These are phyloP conservation scores for Leptosphaerulina australis DNA, from an alignment of 2,329 filamentous ascomycete genomes.

Conservation along the genomic window DNA sequence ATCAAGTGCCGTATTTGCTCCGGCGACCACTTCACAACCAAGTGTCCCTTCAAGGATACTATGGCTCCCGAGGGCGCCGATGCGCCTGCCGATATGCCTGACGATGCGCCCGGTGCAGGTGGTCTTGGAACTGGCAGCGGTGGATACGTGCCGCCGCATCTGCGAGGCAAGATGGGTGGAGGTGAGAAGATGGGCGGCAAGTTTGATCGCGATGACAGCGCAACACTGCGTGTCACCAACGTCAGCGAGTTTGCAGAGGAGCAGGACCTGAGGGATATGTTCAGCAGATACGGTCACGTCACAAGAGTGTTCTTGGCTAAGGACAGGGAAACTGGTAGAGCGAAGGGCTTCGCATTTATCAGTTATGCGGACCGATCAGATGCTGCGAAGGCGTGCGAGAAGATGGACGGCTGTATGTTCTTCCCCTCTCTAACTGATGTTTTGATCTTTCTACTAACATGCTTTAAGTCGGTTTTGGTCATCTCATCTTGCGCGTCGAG, in stretches of 20 bases:
- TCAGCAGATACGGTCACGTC: conserved; percentile 95
- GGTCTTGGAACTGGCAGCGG: conserved; percentile 70
- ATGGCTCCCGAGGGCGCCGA: conserved; percentile 79
- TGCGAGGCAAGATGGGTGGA: conserved; percentile 76
- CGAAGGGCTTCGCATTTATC: conserved; percentile 99
- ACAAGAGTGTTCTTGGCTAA: conserved; percentile 98
- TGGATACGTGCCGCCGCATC: conserved; percentile 91
- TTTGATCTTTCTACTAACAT: conserved; percentile 23
- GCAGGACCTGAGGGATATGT: conserved; percentile 93
- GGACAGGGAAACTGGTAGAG: conserved; percentile 92
- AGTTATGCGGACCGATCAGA: conserved; percentile 90
- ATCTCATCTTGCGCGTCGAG: conserved; percentile 84
- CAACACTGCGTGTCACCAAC: conserved; percentile 96
- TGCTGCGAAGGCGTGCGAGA: conserved; percentile 89
- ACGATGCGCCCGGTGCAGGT: conserved; percentile 58
- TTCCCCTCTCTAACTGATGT: not conserved
- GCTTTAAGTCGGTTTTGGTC: conserved; percentile 70
- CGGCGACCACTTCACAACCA: conserved; percentile 98
- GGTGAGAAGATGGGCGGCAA: conserved; percentile 91
- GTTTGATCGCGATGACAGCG: conserved; percentile 95
- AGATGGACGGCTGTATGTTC: conserved; percentile 88
- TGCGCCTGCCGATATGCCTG: conserved; percentile 54
- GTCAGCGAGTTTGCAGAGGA: conserved; percentile 98
- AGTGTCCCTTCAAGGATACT: conserved; percentile 99
- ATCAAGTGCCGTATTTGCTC: conserved; percentile 99